phyloP scores from a whole-genome alignment of 2,329 filamentous ascomycete species.

The Coniella lustricola region DNA sequence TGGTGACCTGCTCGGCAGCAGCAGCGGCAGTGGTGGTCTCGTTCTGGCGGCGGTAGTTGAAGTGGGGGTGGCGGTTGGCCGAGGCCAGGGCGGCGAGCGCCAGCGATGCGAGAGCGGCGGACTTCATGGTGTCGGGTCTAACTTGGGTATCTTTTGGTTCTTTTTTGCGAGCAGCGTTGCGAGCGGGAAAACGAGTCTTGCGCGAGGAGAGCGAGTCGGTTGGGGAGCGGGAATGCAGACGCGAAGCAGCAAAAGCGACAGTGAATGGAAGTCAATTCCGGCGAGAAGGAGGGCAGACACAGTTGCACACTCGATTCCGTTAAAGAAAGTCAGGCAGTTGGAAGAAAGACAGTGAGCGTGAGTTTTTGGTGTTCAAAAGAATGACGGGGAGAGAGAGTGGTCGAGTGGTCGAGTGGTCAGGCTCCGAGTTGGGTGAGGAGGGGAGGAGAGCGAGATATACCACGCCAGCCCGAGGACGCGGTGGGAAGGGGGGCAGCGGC shows the following conservation, averaged over 20 bases:
- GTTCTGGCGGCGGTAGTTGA: slow-evolving; percentile 24
- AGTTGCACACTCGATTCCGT: slow-evolving; percentile 22
- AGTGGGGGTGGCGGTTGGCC: slow-evolving; percentile 32
- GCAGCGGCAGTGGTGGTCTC: slow-evolving; percentile 9
- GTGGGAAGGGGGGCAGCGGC: too few species aligned
- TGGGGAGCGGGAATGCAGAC: slow-evolving; percentile 15
- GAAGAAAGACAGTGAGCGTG: slow-evolving; percentile 15
- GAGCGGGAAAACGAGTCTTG: not conserved
- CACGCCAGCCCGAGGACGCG: not conserved
- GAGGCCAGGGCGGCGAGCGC: slow-evolving; percentile 37
- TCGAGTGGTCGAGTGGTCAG: slow-evolving; percentile 12
- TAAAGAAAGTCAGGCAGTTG: slow-evolving; percentile 24
- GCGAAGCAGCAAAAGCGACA: slow-evolving; percentile 11
- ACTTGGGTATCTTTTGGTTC: slow-evolving; percentile 12
- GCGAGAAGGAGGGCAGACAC: slow-evolving; percentile 22
- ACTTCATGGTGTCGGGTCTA: slow-evolving; percentile 39
- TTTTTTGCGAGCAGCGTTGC: slow-evolving; percentile 1
- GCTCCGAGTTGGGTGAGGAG: slow-evolving; percentile 15
- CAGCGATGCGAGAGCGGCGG: slow-evolving; percentile 31
- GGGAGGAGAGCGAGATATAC: slow-evolving; percentile 14
- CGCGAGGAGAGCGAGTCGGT: slow-evolving; percentile 11
- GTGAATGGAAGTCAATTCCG: slow-evolving; percentile 28
- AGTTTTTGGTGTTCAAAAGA: slow-evolving; percentile 16
- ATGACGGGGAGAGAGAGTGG: slow-evolving; percentile 17
- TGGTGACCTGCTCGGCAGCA: slow-evolving; percentile 24